Evolutionary conservation across 768 basidiomycete species (phyloP).

Genomic region (Suillus clintonianus): DNA sequence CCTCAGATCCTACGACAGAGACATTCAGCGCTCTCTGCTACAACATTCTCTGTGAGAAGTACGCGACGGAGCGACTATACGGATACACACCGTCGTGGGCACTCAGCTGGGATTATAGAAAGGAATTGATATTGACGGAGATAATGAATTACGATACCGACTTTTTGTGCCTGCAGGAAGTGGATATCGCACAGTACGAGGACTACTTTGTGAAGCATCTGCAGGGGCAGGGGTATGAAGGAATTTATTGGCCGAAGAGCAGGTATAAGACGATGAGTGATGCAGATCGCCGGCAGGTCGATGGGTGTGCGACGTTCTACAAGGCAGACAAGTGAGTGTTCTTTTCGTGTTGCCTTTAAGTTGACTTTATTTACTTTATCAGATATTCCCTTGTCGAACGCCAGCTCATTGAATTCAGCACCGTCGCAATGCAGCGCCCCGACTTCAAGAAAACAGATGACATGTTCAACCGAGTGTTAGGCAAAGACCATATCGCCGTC

Average conservation of each 20-base stretch:
- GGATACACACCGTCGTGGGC: constrained; percentile 98
- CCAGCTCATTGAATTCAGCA: constrained; percentile 90
- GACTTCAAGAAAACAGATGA: constrained; percentile 98
- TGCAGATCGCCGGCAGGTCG: constrained; percentile 82
- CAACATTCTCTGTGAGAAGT: constrained; percentile 93
- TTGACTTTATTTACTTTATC: constrained; percentile 6
- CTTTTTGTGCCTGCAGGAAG: constrained; percentile 93
- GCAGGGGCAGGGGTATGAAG: constrained; percentile 78
- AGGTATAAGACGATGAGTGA: constrained; percentile 92
- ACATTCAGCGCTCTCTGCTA: constrained; percentile 82
- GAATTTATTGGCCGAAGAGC: constrained; percentile 89
- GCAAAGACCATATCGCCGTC: constrained; percentile 92
- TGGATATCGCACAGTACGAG: constrained; percentile 90
- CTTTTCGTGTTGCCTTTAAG: constrained; percentile 2
- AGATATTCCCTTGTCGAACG: constrained; percentile 94
- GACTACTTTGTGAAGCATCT: constrained; percentile 84
- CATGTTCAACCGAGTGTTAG: constrained; percentile 98
- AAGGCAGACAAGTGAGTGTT: constrained; percentile 78
- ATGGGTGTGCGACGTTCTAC: constrained; percentile 97
- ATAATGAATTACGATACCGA: constrained; percentile 80
- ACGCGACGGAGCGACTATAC: constrained; percentile 86
- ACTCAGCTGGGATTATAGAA: constrained; percentile 91
- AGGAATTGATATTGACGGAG: constrained; percentile 84
- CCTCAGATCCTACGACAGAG: constrained; percentile 69
- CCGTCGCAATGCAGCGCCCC: constrained; percentile 87